Percentiles rank a stretch among this genome's conserved stretches.
Conservation (phyloP, 768 basidiomycete genomes). For the Tulasnella sp. region DNA sequence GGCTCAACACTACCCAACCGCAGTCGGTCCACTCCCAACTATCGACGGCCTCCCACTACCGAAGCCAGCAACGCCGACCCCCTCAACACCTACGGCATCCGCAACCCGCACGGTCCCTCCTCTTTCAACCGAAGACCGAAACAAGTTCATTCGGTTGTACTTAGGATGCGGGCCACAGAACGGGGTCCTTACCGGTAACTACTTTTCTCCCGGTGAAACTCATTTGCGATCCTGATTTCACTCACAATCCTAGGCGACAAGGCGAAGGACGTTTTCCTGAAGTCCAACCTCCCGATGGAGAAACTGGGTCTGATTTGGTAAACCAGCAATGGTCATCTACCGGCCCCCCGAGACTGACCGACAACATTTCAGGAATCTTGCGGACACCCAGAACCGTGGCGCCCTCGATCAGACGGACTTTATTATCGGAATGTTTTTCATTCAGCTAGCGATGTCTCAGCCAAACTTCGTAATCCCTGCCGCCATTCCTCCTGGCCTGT, state of each 20-base stretch:
- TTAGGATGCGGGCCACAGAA: constrained; percentile 63
- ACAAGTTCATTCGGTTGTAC: constrained; percentile 81
- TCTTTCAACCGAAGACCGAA: constrained; percentile 72
- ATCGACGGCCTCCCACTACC: constrained; percentile 63
- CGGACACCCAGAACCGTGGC: constrained; percentile 93
- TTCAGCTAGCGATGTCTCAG: constrained; percentile 85
- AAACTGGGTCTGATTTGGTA: constrained; percentile 92
- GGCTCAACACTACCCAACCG: constrained; percentile 24
- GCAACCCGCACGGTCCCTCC: constrained; percentile 48
- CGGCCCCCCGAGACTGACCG: background rate
- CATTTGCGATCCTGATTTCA: background rate
- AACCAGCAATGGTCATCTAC: background rate
- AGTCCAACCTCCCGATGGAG: constrained; percentile 81
- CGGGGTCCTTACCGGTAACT: constrained; percentile 69
- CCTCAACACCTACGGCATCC: constrained; percentile 46
- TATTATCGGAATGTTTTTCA: constrained; percentile 92
- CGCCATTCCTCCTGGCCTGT: constrained; percentile 74
- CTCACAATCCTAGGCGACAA: constrained; percentile 59
- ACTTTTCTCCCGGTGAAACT: background rate
- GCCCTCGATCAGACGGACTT: constrained; percentile 87
- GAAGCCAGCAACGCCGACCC: constrained; percentile 54
- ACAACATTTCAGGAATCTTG: constrained; percentile 63
- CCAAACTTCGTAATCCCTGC: constrained; percentile 67
- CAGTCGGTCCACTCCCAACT: constrained; percentile 80
- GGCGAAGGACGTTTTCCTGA: constrained; percentile 85